Percentiles rank a stretch among this genome's conserved stretches.
phyloP scores from a whole-genome alignment of 805 yeast genomes.

The Suhomyces sp. region DNA sequence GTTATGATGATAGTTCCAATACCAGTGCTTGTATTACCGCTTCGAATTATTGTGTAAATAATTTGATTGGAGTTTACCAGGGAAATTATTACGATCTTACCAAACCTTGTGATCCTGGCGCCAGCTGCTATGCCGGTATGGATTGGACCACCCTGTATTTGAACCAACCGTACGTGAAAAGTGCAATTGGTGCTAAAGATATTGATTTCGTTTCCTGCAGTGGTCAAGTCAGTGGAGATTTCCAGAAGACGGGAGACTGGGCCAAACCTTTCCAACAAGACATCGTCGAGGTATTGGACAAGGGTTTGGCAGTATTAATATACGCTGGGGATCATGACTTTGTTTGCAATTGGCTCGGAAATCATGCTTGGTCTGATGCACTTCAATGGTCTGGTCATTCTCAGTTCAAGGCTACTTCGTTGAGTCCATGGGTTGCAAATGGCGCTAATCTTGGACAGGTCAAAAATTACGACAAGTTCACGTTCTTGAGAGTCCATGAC shows the following conservation, averaged over 20 bases:
- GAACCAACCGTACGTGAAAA: conserved; percentile 52
- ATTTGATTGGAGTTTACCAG: conserved; percentile 1
- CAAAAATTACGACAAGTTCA: conserved; percentile 67
- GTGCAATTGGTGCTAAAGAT: conserved; percentile 47
- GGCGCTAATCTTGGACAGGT: conserved; percentile 59
- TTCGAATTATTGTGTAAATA: conserved; percentile 10
- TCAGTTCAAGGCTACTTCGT: conserved; percentile 13
- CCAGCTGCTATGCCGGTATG: conserved; percentile 9
- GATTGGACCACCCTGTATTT: conserved; percentile 49
- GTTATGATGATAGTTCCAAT: conserved; percentile 5
- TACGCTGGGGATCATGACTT: conserved; percentile 47
- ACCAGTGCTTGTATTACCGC: conserved; percentile 11
- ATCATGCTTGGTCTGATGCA: conserved; percentile 3
- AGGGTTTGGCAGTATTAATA: conserved; percentile 38
- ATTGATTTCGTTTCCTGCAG: conserved; percentile 18
- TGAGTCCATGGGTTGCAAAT: conserved; percentile 17
- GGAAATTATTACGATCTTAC: conserved; percentile 10
- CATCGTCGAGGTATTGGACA: conserved; percentile 42
- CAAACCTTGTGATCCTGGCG: conserved; percentile 1
- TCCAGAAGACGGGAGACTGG: conserved; percentile 10
- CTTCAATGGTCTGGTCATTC: conserved; percentile 18
- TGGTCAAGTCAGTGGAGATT: conserved; percentile 16
- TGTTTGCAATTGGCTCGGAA: conserved; percentile 34
- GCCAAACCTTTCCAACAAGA: background rate
- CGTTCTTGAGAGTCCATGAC: conserved; percentile 78